Percentiles rank a stretch among this genome's conserved stretches.
These are phyloP conservation scores for Cladosporium colombiae DNA, from an alignment of 2,329 filamentous ascomycete species.

Conservation along the genomic window DNA sequence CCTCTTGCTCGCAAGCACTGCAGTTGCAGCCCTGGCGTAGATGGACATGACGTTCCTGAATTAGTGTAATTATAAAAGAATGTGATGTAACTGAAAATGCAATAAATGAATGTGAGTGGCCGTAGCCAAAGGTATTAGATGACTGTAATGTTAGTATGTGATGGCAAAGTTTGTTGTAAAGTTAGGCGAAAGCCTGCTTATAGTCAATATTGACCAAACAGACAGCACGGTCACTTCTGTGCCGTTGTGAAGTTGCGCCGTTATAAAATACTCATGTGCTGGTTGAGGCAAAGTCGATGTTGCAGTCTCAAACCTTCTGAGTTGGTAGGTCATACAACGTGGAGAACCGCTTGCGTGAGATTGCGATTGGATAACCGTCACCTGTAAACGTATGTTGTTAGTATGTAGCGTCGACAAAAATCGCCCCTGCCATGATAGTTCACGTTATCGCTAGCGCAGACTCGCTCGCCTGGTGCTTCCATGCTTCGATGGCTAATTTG, in stretches of 20 bases:
- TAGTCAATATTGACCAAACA: neutral
- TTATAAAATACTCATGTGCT: constrained; percentile 4
- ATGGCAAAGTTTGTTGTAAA: constrained; percentile 6
- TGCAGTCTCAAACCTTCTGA: constrained; percentile 6
- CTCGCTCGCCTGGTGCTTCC: neutral
- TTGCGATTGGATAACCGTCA: constrained; percentile 1
- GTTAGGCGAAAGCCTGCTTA: neutral
- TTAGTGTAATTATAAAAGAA: constrained; percentile 21
- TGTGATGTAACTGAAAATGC: constrained; percentile 4
- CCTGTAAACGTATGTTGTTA: neutral
- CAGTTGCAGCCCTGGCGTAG: constrained; percentile 19
- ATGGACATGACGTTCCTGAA: constrained; percentile 16
- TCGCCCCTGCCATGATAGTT: neutral
- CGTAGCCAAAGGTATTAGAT: constrained; percentile 14
- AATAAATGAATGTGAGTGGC: constrained; percentile 18
- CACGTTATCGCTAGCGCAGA: too few species aligned
- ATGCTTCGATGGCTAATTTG: neutral
- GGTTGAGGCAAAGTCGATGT: constrained; percentile 1
- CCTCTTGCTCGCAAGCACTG: constrained; percentile 20
- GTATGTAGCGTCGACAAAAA: neutral
- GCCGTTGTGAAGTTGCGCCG: constrained; percentile 17
- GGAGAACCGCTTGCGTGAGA: constrained; percentile 4
- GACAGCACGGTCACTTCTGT: constrained; percentile 4
- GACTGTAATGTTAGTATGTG: constrained; percentile 12
- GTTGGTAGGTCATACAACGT: constrained; percentile 2